Base-by-base conservation (phyloP, 83 land plant genomes). In the Thuja plicata region DNA sequence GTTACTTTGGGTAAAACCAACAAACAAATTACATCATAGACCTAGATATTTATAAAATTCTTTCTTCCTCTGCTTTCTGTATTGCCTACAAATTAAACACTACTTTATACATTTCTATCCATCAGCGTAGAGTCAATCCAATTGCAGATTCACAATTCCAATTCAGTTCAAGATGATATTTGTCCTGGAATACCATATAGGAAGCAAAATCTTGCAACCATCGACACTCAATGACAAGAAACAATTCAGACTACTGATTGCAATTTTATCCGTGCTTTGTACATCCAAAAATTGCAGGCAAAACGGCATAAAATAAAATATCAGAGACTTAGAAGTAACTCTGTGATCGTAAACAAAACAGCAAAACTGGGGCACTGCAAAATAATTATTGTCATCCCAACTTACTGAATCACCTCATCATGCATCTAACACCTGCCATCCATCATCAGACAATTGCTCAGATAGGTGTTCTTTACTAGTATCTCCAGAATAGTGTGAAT, bases 391-490 rank as follows among this genome's bases (percentile, higher is more conserved):
- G 38, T 35, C 3, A 12, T 76, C 50, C 54, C 32, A 50, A 27
- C 34, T 48, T n/a, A 3, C 32, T 46, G 55, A n/a, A 83, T 83
- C 34, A n/a, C 85, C 52, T 45, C 85, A n/a, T 15, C 27, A 83
- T 2, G 1, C 3, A 46, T 83, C 85, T 46, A 83, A 83, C 54
- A 83, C 48, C 55, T 83, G 85, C 85, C 55, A 83, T 30, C 54
- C 85, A 83, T 83, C 85, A 83, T 83, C 85, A 30, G 85, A 83
- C 19, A 30, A 16, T 46, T 45, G 50, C 48, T 46, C 52, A 13
- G 48, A 30, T 10, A 3, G 3, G 12, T 46, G 55, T 30, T 83
- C 48, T 30, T 83, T 83, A 12, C 52, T 48, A 46, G 54, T 34
- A 2, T 83, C 85, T 12, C 50, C 85, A 83, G 85, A 83, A 83